phyloP scores from a whole-genome alignment of 2,329 filamentous ascomycete genomes.

The Neopestalotiopsis sp. region DNA sequence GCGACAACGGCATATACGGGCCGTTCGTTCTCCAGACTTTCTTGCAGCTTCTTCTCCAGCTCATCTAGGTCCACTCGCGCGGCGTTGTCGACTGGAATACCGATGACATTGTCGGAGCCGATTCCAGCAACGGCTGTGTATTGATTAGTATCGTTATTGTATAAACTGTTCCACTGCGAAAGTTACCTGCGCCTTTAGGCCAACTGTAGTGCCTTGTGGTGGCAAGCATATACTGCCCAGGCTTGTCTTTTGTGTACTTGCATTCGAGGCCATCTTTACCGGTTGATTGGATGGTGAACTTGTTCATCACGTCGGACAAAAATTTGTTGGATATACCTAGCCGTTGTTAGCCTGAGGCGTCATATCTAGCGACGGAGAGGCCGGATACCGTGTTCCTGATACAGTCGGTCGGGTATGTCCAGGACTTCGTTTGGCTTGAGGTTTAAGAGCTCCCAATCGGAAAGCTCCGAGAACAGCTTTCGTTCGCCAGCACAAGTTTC shows the following conservation, averaged over 20 bases:
- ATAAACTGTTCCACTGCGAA: neutral
- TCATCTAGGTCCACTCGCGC: conserved; percentile 42
- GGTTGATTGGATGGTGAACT: conserved; percentile 44
- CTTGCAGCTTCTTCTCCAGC: conserved; percentile 31
- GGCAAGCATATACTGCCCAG: conserved; percentile 42
- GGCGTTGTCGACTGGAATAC: conserved; percentile 43
- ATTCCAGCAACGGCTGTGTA: conserved; percentile 46
- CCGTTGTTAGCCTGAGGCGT: no score
- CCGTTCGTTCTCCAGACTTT: conserved; percentile 25
- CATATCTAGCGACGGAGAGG: no score
- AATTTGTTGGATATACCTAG: conserved; percentile 42
- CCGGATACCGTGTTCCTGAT: neutral
- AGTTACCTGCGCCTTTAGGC: conserved; percentile 51
- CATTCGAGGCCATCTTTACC: conserved; percentile 44
- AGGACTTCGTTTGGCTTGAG: conserved; percentile 43
- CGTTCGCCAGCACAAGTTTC: conserved; percentile 33
- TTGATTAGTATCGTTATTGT: neutral
- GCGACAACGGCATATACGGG: conserved; percentile 49
- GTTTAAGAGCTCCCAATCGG: conserved; percentile 51
- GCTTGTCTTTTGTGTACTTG: conserved; percentile 36
- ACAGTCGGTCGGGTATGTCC: conserved; percentile 39
- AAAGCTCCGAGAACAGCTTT: conserved; percentile 42
- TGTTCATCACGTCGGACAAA: conserved; percentile 35
- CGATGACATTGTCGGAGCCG: conserved; percentile 46
- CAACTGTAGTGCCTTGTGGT: conserved; percentile 53